Evolutionary conservation across 129 eudicot genomes (phyloP), one percentile per base, ranked within the genome.

Genomic region (Heracleum sosnowskyi): DNA sequence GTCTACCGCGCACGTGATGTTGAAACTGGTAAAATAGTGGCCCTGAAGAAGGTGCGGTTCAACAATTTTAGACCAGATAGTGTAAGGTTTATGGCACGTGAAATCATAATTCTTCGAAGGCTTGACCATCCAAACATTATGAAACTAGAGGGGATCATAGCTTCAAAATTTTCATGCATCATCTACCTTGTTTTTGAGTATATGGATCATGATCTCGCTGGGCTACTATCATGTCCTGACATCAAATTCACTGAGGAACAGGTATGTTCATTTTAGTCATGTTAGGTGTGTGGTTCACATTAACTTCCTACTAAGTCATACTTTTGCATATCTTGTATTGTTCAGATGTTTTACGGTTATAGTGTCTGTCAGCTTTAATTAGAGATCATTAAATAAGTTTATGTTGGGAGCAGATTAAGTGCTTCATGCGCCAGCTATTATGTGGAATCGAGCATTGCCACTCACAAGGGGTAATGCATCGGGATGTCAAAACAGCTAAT

Each of bases 151-250:
- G 96, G 98, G 40, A 83, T 93, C 18, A 93, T 93, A 18, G 89
- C 96, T n/a, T 90, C 96, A 10, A 87, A 85, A 37, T 79, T 89
- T 41, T 93, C 98, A 18, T 80, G 89, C 24, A 90, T 78, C 84
- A 81, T 93, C 20, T 89, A 89, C 87, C 88, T 93, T 47, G 98
- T 93, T 63, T 93, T 93, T 63, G 96, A 93, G 81, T 93, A 90
- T 81, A 93, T 93, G 98, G 98, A 93, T 73, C 98, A 93, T 44
- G 96, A 93, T 81, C 93, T 93, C 13, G 84, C 98, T 12, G 94
- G 98, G 45, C 88, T 93, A 11, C n/a, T 93, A 76, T 88, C 98
- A 37, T 86, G 87, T 66, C 96, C 96, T 42, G 89, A 86, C 81
- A 79, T 89, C 84, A 81, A 81, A 78, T 93, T 93, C 86, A 86